Percentiles rank a stretch among this genome's conserved stretches.
Conservation (phyloP, 2,329 filamentous ascomycete species). For the Verruconis gallopava region DNA sequence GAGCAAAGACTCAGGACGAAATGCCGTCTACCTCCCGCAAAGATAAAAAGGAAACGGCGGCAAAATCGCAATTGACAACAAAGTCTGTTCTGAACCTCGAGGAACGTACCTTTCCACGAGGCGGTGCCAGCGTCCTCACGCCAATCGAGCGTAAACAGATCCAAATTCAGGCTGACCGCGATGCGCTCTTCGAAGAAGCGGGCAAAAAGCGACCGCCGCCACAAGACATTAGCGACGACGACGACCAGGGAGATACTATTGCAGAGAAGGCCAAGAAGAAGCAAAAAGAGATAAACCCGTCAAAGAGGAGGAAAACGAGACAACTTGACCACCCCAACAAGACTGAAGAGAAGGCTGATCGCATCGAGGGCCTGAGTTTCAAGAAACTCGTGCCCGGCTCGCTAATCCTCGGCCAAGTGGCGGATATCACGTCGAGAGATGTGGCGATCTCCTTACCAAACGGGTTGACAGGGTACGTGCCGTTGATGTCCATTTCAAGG, state of each 20-base stretch:
- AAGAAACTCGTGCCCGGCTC: constrained; percentile 67
- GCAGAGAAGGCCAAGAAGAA: constrained; percentile 26
- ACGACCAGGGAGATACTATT: constrained; percentile 31
- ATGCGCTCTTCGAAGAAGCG: constrained; percentile 77
- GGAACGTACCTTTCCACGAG: constrained; percentile 82
- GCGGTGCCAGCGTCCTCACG: constrained; percentile 79
- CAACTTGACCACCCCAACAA: constrained; percentile 30
- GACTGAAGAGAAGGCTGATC: constrained; percentile 5
- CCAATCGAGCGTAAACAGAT: constrained; percentile 95
- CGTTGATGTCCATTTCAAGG: constrained; percentile 83
- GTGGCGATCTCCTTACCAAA: constrained; percentile 78
- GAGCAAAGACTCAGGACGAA: too few species aligned
- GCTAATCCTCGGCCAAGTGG: constrained; percentile 75
- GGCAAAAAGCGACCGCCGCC: constrained; percentile 37
- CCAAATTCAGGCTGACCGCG: constrained; percentile 78
- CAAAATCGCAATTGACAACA: neutral
- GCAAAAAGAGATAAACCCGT: constrained; percentile 34
- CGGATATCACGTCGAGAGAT: constrained; percentile 65
- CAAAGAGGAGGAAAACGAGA: constrained; percentile 32
- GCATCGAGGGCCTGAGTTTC: constrained; percentile 10
- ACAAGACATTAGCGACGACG: constrained; percentile 31
- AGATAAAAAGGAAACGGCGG: neutral
- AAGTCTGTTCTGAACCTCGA: constrained; percentile 32
- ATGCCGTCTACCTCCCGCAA: too few species aligned
- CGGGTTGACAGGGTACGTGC: constrained; percentile 79